Base-by-base conservation (phyloP, 1,284 basidiomycete genomes). In the Sphagnurus paluster region DNA sequence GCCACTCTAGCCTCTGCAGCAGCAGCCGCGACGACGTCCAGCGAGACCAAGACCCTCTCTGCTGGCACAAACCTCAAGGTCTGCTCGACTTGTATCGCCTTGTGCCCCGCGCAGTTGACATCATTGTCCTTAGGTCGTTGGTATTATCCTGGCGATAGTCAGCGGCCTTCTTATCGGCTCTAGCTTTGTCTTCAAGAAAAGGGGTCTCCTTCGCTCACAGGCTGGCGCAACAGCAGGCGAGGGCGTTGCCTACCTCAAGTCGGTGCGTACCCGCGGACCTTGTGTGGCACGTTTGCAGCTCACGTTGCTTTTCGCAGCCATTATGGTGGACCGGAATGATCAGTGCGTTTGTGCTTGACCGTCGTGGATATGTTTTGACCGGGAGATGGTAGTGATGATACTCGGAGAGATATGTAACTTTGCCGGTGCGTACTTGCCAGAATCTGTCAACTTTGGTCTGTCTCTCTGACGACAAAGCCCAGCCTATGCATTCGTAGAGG, bases 131-230 rank as follows among this genome's bases (percentile, higher is more conserved):
- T 24, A 52, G 85, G 55, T 87, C 60, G 78, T 89, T 53, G 86
- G 87, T 17, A 80, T 98, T 51, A 72, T 89, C 45, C 80, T 98
- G 30, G 94, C 95, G 16, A 72, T 98, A 40, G 68, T 71, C 14
- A 91, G 86, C 59, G 96, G 96, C 17, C 34, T 95, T 19, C 83
- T 99, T 56, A 98, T 98, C 57, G 96, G 96, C 5, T 78, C 85
- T n/a, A 89, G 87, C 58, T 95, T 93, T 67, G 91, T 93, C 13
- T 82, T 99, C 76, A 99, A 99, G 81, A 99, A 98, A 79, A 96
- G 91, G 63, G 93, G 92, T 11, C 71, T 93, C 17, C 65, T 89
- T 45, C 74, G 80, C 61, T 81, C 84, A 58, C 84, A 88, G 70
- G 76, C 79, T 56, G 82, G 77, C 58, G 74, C 73, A 71, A 72